Conservation (phyloP, 108 stramenopile genomes). For the Conticribra guillardii region DNA sequence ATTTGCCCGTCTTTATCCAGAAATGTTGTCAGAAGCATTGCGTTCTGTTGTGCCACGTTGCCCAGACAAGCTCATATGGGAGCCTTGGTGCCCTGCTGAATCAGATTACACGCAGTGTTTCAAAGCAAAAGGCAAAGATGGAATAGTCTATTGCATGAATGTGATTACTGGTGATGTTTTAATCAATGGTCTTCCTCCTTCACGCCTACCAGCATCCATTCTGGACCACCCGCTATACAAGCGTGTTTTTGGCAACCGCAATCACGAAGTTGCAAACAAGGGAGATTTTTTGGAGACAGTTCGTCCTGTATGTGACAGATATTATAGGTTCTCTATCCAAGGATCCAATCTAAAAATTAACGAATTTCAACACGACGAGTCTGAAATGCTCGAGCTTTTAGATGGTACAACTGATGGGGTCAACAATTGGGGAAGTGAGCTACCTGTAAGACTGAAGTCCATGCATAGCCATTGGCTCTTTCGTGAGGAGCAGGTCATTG, state of each 20-base stretch:
- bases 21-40: conserved; percentile 16
- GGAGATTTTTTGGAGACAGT: conserved; percentile 30
- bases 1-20: background rate
- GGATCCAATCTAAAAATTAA: conserved; percentile 9
- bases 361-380: conserved; percentile 29
- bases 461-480: conserved; percentile 62
- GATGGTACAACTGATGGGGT: conserved; percentile 17
- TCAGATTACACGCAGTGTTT: conserved; percentile 39
- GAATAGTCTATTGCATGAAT: conserved; percentile 47
- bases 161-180: conserved; percentile 56
- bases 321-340: conserved; percentile 20
- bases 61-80: conserved; percentile 23
- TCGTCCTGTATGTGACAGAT: conserved; percentile 22
- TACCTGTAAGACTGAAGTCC: conserved; percentile 39
- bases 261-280: conserved; percentile 41
- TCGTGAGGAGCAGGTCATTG: conserved; percentile 29
- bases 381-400: conserved; percentile 46
- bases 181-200: conserved; percentile 57
- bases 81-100: conserved; percentile 5
- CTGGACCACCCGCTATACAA: conserved; percentile 28
- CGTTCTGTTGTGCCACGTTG: conserved; percentile 15
- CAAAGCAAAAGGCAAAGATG: conserved; percentile 30
- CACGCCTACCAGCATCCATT: conserved; percentile 40
- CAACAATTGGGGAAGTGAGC: conserved; percentile 35
- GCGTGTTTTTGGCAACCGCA: conserved; percentile 33